Evolutionary conservation across 352 stramenopile species (phyloP), one percentile per base, ranked within the genome.

Genomic region (Phytophthora brassicae): DNA sequence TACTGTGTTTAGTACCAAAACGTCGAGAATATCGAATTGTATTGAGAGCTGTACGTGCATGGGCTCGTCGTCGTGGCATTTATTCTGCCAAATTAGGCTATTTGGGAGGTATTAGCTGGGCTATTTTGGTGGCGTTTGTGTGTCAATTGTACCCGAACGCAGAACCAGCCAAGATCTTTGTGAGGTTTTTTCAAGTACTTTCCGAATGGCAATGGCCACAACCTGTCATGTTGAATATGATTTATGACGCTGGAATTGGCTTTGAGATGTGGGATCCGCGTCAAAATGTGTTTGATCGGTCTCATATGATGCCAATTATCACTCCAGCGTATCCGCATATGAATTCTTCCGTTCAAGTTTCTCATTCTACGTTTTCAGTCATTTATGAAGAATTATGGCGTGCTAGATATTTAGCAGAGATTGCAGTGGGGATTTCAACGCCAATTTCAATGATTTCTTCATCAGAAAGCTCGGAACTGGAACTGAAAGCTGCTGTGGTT

Each of bases 271-370:
- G 90, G 92, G 88, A 97, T 49, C 85, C 88, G 44, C 80, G 77
- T 12, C 70, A 87, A 36, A 92, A 86, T 64, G 59, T 94, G 29
- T 90, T 86, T 49, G 93, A 98, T 78, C 79, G 86, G 8, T 88
- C 80, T 8, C 94, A 99, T 63, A 84, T 99, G 26, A 99, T 99
- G 95, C 97, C 97, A 16, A 98, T 99, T 53, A 97, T 99, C 61
- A 99, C 97, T 4, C 97, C 97, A 1, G 94, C 94, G 55, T 99
- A 99, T 72, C 97, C 97, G 4, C 90, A 94, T 47, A 99, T 99
- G 97, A 99, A 99, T 71, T 99, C 95, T 33, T 91, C 95, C 0
- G 98, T 98, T 38, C 98, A 98, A 73, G 95, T 99, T 17, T 96
- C 89, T 4, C 72, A 93, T 42, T 88, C 92, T 17, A 97, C 97